Conservation (phyloP, 2,329 filamentous ascomycete genomes). For the Aspergillus amoenus region DNA sequence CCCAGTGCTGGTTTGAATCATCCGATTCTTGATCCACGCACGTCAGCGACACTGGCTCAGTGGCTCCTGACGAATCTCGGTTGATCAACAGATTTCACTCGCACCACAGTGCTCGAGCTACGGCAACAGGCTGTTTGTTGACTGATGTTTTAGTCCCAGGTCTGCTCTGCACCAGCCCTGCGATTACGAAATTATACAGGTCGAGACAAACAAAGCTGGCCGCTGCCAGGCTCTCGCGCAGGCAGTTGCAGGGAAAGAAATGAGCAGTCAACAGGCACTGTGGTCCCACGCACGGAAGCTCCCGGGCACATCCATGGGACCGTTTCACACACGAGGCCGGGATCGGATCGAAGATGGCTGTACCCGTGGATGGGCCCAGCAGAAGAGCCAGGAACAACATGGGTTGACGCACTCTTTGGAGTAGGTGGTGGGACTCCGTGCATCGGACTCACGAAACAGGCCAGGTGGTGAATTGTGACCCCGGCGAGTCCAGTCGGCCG, state of each 20-base stretch:
- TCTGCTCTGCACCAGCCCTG: background rate
- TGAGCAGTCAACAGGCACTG: background rate
- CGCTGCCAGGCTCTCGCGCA: background rate
- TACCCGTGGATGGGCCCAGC: background rate
- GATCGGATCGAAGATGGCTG: conserved; percentile 19
- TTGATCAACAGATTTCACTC: background rate
- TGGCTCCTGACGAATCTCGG: background rate
- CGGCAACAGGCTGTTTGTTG: background rate
- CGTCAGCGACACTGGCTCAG: background rate
- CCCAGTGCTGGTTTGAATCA: background rate
- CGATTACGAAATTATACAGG: background rate
- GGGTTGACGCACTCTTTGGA: background rate
- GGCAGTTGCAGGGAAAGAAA: background rate
- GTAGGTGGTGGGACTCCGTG: conserved; percentile 11
- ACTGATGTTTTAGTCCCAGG: background rate
- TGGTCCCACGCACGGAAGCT: conserved; percentile 16
- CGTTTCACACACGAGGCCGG: conserved; percentile 15
- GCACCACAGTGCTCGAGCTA: background rate
- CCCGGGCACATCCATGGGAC: conserved; percentile 22
- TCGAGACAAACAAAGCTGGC: background rate
- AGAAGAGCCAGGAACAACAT: conserved; percentile 12
- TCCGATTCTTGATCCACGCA: background rate
- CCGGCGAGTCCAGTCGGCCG: background rate
- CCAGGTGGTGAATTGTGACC: background rate
- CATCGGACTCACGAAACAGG: conserved; percentile 5